Conservation (phyloP, 75 land plant species). For the Pinus tabuliformis region DNA sequence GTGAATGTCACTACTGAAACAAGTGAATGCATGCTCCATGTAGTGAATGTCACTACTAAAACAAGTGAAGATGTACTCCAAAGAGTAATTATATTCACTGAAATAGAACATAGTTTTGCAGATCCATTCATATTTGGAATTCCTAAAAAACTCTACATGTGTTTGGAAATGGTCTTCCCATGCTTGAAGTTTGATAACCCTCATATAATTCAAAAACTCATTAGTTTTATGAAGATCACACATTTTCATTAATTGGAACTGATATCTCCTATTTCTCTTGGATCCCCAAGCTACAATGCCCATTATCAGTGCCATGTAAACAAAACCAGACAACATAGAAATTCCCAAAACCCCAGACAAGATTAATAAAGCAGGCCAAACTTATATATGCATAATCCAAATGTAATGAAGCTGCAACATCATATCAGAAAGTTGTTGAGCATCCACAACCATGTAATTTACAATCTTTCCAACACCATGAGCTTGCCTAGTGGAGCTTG, state of each 20-base stretch:
- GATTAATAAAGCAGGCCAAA: too few relatives aligned
- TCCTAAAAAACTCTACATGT: conserved; percentile 39
- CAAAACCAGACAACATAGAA: too few relatives aligned
- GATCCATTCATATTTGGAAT: conserved; percentile 62
- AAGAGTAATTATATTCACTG: conserved; percentile 55
- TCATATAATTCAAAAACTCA: conserved; percentile 87
- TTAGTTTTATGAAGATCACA: conserved; percentile 80
- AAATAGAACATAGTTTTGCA: conserved; percentile 60
- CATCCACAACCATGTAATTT: conserved; percentile 96
- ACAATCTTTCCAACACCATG: conserved; percentile 96
- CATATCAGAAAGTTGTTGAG: conserved; percentile 89
- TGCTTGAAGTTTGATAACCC: conserved; percentile 59
- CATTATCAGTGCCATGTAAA: too few relatives aligned
- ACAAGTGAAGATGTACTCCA: conserved; percentile 67
- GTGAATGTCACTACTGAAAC: too few relatives aligned
- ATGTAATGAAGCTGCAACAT: conserved; percentile 3
- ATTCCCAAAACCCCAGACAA: too few relatives aligned
- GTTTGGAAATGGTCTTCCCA: conserved; percentile 87
- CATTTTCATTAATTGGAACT: conserved; percentile 45
- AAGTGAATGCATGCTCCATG: conserved; percentile 14
- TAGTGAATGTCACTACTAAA: conserved; percentile 61
- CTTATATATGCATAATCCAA: too few relatives aligned
- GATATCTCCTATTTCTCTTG: conserved; percentile 41
- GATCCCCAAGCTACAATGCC: conserved; percentile 12
- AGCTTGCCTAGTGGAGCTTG: conserved; percentile 71